Evolutionary conservation across 495 filamentous ascomycete species (phyloP).

Genomic region (Lasiosphaeris hirsuta): DNA sequence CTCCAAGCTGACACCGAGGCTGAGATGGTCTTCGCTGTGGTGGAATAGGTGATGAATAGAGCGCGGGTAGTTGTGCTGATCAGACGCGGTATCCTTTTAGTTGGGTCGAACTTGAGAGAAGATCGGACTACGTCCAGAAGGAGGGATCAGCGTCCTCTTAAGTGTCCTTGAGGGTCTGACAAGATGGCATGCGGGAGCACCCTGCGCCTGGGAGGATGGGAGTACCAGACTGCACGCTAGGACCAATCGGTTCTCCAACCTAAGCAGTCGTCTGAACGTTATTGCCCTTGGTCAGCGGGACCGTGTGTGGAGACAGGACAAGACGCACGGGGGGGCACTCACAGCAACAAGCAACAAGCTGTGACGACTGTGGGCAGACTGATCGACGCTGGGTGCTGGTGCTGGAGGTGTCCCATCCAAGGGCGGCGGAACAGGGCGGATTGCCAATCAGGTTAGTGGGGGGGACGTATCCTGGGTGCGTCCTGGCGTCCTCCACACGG

Average conservation of each 20-base stretch:
- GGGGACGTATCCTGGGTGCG: slow-evolving; percentile 8
- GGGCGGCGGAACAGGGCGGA: slow-evolving; percentile 27
- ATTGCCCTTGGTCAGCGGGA: slow-evolving; percentile 43
- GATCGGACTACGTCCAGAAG: slow-evolving; percentile 45
- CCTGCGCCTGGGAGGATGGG: slow-evolving; percentile 21
- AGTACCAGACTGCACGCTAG: slow-evolving; percentile 23
- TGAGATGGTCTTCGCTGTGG: slow-evolving; percentile 3
- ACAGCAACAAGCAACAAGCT: slow-evolving; percentile 24
- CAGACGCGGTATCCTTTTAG: slow-evolving; percentile 49
- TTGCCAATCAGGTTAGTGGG: slow-evolving; percentile 30
- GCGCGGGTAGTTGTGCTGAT: slow-evolving; percentile 42
- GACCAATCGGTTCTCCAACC: slow-evolving; percentile 40
- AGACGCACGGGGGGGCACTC: neutral
- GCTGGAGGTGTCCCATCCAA: slow-evolving; percentile 37
- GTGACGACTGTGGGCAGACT: slow-evolving; percentile 44
- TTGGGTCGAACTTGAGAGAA: slow-evolving; percentile 31
- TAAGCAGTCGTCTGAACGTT: slow-evolving; percentile 42
- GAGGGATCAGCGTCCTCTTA: slow-evolving; percentile 75
- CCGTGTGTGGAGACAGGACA: slow-evolving; percentile 26
- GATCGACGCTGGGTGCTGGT: slow-evolving; percentile 35
- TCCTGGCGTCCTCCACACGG: slow-evolving; percentile 16
- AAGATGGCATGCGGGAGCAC: slow-evolving; percentile 37
- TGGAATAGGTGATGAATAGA: slow-evolving; percentile 23
- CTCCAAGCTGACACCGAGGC: neutral
- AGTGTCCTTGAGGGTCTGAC: slow-evolving; percentile 52